A percentile compares a stretch with the other conserved stretches of the same genome.
Evolutionary conservation across 2,329 filamentous ascomycete species (phyloP).

Genomic region (Plenodomus tracheiphilus): DNA sequence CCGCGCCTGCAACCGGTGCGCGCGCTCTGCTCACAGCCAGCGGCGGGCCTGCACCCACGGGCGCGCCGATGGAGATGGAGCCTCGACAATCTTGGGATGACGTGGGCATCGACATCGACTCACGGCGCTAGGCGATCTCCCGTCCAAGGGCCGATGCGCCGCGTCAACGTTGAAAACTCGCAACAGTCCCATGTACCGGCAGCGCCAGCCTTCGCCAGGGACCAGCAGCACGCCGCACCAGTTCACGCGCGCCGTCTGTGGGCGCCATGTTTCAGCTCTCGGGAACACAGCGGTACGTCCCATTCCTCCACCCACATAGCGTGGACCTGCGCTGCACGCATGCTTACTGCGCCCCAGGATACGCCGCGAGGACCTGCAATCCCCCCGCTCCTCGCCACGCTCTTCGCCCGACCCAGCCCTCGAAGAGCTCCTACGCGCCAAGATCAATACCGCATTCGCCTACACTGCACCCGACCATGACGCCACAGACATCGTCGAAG

Average conservation of each 20-base stretch:
- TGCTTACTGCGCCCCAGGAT: constrained; percentile 28
- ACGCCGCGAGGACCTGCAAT: constrained; percentile 41
- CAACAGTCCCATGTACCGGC: no score
- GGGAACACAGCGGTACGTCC: constrained; percentile 28
- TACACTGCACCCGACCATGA: constrained; percentile 21
- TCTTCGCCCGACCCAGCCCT: constrained; percentile 41
- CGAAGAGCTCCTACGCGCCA: constrained; percentile 34
- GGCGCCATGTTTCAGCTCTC: constrained; percentile 27
- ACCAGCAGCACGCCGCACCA: no score
- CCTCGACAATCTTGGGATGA: neutral
- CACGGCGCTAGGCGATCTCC: constrained; percentile 11
- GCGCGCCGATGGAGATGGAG: no score
- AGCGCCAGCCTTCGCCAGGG: no score
- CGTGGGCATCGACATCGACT: neutral
- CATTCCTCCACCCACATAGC: neutral
- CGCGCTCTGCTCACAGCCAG: no score
- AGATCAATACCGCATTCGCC: constrained; percentile 25
- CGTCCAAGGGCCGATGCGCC: constrained; percentile 7
- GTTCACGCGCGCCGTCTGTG: no score
- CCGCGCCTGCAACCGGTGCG: no score
- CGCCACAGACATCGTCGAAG: neutral
- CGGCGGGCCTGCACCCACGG: no score
- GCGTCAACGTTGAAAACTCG: no score
- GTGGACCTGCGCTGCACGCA: no score
- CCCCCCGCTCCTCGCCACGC: constrained; percentile 36